Percentiles rank a stretch among this genome's conserved stretches.
phyloP scores from a whole-genome alignment of 2,329 filamentous ascomycete species.

The Alternaria angustiovoidea region DNA sequence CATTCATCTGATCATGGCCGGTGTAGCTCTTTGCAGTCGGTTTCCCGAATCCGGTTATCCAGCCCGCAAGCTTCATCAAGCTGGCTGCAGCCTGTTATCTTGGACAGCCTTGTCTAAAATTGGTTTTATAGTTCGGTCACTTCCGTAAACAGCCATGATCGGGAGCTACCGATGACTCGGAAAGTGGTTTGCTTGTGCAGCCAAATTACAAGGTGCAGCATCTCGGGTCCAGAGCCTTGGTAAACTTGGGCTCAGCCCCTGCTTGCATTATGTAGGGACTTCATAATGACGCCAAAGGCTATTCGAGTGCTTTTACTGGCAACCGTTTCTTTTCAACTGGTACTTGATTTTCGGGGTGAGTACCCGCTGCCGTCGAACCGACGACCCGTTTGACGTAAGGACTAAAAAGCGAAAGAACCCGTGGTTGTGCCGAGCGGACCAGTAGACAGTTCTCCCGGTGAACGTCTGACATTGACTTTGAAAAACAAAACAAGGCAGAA shows the following conservation, averaged over 20 bases:
- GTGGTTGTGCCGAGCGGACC: slow-evolving; percentile 12
- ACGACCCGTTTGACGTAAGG: slow-evolving; percentile 6
- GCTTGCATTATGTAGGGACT: neutral
- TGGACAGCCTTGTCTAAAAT: neutral
- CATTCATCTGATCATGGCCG: neutral
- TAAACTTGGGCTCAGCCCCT: slow-evolving; percentile 12
- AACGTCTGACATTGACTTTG: slow-evolving; percentile 15
- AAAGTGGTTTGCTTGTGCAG: slow-evolving; percentile 25
- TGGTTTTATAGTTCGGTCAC: neutral
- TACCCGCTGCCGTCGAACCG: slow-evolving; percentile 11
- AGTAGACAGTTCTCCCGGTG: slow-evolving; percentile 10
- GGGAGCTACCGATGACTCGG: slow-evolving; percentile 29
- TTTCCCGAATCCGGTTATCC: neutral
- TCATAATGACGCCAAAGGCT: neutral
- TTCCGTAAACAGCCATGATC: slow-evolving; percentile 14
- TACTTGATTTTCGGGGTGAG: neutral
- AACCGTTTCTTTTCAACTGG: neutral
- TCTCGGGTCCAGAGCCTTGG: slow-evolving; percentile 19
- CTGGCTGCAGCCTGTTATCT: neutral
- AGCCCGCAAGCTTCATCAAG: neutral
- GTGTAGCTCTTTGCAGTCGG: neutral
- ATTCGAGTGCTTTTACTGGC: neutral
- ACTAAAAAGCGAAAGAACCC: slow-evolving; percentile 3
- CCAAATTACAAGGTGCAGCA: slow-evolving; percentile 23
- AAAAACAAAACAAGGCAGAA: slow-evolving; percentile 14